Conservation (phyloP, 2,329 filamentous ascomycete genomes). For the Fonsecaea pedrosoi region DNA sequence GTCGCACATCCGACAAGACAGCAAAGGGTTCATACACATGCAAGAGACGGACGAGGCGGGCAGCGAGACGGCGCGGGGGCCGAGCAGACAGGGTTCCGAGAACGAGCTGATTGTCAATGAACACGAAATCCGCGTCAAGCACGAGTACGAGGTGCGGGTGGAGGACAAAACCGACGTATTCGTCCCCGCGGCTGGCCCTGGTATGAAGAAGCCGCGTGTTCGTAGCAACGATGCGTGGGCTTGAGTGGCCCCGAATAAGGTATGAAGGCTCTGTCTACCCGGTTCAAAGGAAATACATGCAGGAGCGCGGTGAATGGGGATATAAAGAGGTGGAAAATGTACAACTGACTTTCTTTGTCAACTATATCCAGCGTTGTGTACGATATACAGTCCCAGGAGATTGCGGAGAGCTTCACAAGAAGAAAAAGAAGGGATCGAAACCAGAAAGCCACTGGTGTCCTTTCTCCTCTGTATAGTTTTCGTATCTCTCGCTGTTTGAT, state of each 20-base stretch:
- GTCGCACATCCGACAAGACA: not conserved
- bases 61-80: constrained; percentile 9
- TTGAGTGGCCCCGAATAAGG: not conserved
- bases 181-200: not conserved
- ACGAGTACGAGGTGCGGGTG: constrained; percentile 22
- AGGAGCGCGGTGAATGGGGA: not conserved
- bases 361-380: too few relatives aligned
- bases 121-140: constrained; percentile 20
- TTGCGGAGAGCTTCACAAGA: too few relatives aligned
- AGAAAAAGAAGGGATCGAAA: too few relatives aligned
- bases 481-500: too few relatives aligned
- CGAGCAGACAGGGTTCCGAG: constrained; percentile 19
- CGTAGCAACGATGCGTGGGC: not conserved
- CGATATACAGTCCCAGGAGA: too few relatives aligned
- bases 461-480: too few relatives aligned
- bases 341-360: not conserved
- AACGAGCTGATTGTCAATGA: constrained; percentile 7
- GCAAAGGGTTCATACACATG: constrained; percentile 14
- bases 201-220: not conserved
- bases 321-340: not conserved
- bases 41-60: constrained; percentile 14
- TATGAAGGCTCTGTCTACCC: not conserved
- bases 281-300: not conserved
- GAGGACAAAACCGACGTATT: constrained; percentile 9
- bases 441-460: too few relatives aligned